These are phyloP conservation scores for Plenodomus tracheiphilus DNA, from an alignment of 2,329 filamentous ascomycete species.

Conservation along the genomic window DNA sequence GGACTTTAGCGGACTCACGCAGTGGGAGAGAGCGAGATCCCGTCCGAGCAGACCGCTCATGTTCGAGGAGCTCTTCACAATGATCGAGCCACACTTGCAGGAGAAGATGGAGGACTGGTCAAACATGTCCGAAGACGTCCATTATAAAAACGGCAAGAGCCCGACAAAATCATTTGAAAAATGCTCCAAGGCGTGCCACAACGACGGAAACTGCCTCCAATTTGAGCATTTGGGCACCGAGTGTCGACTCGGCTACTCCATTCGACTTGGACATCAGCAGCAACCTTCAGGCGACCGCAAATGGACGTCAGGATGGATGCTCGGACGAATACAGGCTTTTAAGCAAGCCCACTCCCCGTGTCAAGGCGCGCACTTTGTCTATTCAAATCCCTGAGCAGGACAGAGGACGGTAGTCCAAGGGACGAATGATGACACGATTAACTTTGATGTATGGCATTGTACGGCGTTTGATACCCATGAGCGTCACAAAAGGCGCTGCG, in stretches of 20 bases:
- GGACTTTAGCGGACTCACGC: conserved; percentile 32
- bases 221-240: conserved; percentile 35
- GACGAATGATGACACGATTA: conserved; percentile 20
- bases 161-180: conserved; percentile 30
- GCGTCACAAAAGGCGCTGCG: conserved; percentile 9
- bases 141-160: conserved; percentile 19
- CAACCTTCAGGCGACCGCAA: conserved; percentile 20
- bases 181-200: conserved; percentile 34
- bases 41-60: conserved; percentile 32
- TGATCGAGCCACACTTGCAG: conserved; percentile 32
- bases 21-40: conserved; percentile 31
- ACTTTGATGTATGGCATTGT: conserved; percentile 29
- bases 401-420: not conserved
- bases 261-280: conserved; percentile 35
- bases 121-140: conserved; percentile 37
- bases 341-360: conserved; percentile 34
- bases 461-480: conserved; percentile 41
- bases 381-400: conserved; percentile 36
- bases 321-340: conserved; percentile 33
- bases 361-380: conserved; percentile 37
- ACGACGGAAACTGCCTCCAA: conserved; percentile 36
- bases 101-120: conserved; percentile 36
- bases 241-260: conserved; percentile 32
- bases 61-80: conserved; percentile 39
- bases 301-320: conserved; percentile 40